Base-by-base conservation (phyloP, 225 moss, liverwort and hornwort genomes). In the Polytrichum formosum region DNA sequence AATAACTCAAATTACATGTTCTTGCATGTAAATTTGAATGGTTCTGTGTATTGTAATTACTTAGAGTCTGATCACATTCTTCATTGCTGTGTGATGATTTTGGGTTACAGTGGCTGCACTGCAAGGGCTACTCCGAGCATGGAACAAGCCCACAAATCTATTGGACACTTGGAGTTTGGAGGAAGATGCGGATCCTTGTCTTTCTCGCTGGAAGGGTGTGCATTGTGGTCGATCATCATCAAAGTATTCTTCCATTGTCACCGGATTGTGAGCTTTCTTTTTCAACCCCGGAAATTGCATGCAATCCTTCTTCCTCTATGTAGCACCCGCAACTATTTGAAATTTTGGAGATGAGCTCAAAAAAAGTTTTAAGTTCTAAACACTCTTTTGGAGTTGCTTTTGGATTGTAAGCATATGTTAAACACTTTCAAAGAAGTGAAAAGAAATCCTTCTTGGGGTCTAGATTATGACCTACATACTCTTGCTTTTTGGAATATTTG, bases 141-240 rank as follows among this genome's bases (percentile, higher is more conserved):
- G 66, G 66, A 35, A 53, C n/a, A 20, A 26, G 46, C 35, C 66
- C 21, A 33, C 46, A 7, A 37, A 22, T 35, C 35, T 53, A 9
- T 19, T 65, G 19, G n/a, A 25, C 46, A 66, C 21, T 25, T 66
- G 66, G 66, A 66, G 46, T 5, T 25, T 66, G 46, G 66, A 66
- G 35, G 26, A 5, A n/a, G 66, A 16, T 66, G 66, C 66, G 9
- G 66, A 66, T 53, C 66, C 66, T 66, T 66, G 66, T 23, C 35
- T 18, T 22, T 66, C 66, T 66, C 46, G 23, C 46, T 66, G 46
- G 66, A 53, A 66, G 46, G 66, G 66, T 17, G 21, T 66, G 35
- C 7, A 18, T 18, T 66, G 66, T 16, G 53, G 31, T 66, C 66
- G 46, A 9, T 46, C 21, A 26, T 31, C 31, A 31, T 46, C 46